Percentiles rank a stretch among this genome's conserved stretches.
phyloP scores from a whole-genome alignment of 2,329 filamentous ascomycete genomes.

The Cercospora sesami region DNA sequence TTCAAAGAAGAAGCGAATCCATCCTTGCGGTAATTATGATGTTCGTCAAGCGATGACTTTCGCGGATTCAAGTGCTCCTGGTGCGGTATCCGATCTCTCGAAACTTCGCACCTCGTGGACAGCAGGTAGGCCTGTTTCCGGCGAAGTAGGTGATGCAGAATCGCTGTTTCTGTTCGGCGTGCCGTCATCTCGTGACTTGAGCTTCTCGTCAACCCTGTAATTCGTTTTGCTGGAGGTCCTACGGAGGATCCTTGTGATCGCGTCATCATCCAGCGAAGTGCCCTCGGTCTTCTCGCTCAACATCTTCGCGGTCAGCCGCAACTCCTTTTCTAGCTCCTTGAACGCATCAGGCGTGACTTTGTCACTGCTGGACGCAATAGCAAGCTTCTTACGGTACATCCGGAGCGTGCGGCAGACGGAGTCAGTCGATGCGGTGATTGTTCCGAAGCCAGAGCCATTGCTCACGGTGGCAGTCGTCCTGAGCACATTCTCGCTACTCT shows the following conservation, averaged over 20 bases:
- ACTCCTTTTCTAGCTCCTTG: slow-evolving; percentile 59
- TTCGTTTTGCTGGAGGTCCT: neutral
- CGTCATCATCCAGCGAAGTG: slow-evolving; percentile 45
- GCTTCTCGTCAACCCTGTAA: slow-evolving; percentile 69
- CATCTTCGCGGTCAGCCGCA: slow-evolving; percentile 50
- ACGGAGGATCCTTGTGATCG: slow-evolving; percentile 61
- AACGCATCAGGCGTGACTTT: slow-evolving; percentile 48
- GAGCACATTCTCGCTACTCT: slow-evolving; percentile 42
- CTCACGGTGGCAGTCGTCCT: slow-evolving; percentile 26
- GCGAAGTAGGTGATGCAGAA: slow-evolving; percentile 4
- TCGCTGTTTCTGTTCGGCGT: slow-evolving; percentile 27
- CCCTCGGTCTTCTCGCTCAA: slow-evolving; percentile 46
- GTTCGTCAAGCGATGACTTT: slow-evolving; percentile 1
- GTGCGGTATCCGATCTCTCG: slow-evolving; percentile 24
- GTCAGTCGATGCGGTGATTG: slow-evolving; percentile 56
- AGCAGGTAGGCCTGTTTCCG: slow-evolving; percentile 3
- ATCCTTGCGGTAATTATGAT: neutral
- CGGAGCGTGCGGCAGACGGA: slow-evolving; percentile 58
- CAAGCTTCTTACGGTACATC: slow-evolving; percentile 60
- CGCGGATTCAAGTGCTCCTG: slow-evolving; percentile 19
- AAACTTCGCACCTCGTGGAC: slow-evolving; percentile 6
- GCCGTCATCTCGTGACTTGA: slow-evolving; percentile 47
- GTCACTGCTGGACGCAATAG: slow-evolving; percentile 47
- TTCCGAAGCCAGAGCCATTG: slow-evolving; percentile 47
- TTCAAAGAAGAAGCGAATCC: neutral